Evolutionary conservation across 2,329 filamentous ascomycete genomes (phyloP), one percentile per base, ranked within the genome.

Genomic region (Claviceps maximensis): DNA sequence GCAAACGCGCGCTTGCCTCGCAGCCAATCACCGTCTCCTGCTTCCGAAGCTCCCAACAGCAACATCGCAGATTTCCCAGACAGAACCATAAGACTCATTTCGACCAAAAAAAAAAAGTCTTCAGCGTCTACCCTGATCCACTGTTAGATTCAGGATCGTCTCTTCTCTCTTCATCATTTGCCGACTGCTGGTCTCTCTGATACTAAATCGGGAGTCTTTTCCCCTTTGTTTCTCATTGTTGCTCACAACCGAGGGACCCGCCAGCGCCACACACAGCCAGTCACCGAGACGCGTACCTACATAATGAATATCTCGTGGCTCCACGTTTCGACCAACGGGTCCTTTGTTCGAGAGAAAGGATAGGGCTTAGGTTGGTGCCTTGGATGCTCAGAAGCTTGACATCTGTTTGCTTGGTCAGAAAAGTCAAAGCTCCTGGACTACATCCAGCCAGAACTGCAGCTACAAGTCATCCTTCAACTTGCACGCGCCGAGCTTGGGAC

Each of bases 1-100:
- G 38, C 49, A 53, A 36, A 53, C 52, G 52, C 52, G 52, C 52
- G 52, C 52, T 41, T 54, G 38, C 19, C 36, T 44, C 8, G 10
- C 13, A 33, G 46, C 53, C 53, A 54, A 52, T 50, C 50, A n/a
- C 41, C 5, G 50, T 40, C 44, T 4, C 45, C 29, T 29, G 29
- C 38, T 17, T 46, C 10, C 2, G 10, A 17, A 9, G 13, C 21
- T 7, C 21, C 10, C 4, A 17, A 25, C 23, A 12, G 42, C n/a
- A 47, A 47, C 42, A 31, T 41, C 23, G n/a, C 44, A 50, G 23
- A 33, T 8, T 31, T n/a, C n/a, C 17, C 48, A 42, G 38, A 25
- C 17, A 31, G 7, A 2, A 33, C 2, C 10, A 10, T 33, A 33
- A 10, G 10, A 33, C 7, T 33, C 47, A 10, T 23, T 13, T 47